A percentile compares a stretch with the other conserved stretches of the same genome.
These are phyloP conservation scores for Salix viminalis DNA, from an alignment of 345 rosid species.

Conservation along the genomic window DNA sequence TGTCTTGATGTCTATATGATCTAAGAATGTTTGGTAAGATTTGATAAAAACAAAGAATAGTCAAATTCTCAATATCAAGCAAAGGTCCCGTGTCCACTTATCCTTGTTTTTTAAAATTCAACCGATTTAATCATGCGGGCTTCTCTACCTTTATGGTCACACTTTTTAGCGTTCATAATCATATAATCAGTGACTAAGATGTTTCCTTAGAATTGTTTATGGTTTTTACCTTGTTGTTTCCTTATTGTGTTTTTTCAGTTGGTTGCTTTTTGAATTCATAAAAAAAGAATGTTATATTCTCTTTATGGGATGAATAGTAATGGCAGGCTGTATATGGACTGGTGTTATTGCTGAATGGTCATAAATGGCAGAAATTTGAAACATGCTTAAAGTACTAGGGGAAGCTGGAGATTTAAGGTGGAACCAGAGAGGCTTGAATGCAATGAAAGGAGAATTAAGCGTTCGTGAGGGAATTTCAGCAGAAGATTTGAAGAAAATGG, in stretches of 20 bases:
- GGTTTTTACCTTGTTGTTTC: background rate
- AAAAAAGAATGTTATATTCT: background rate
- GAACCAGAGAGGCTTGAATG: background rate
- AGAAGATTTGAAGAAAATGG: background rate
- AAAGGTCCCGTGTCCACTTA: background rate
- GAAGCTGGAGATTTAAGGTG: background rate
- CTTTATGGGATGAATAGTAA: background rate
- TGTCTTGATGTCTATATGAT: background rate
- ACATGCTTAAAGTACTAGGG: background rate
- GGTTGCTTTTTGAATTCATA: background rate
- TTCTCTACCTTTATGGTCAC: too few species aligned
- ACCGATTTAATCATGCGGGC: background rate
- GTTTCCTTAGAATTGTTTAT: background rate
- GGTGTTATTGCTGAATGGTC: background rate
- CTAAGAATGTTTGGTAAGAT: background rate
- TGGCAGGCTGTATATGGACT: background rate
- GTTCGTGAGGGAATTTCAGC: slow-evolving; percentile 4
- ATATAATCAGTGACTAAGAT: background rate
- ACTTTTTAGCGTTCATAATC: background rate
- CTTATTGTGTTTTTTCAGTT: background rate
- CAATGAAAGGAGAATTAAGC: background rate
- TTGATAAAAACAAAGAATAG: background rate
- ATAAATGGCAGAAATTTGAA: background rate
- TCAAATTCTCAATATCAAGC: background rate
- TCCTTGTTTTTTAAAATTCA: background rate